Base-by-base conservation (phyloP, 805 yeast species). In the Candida mattraensis region DNA sequence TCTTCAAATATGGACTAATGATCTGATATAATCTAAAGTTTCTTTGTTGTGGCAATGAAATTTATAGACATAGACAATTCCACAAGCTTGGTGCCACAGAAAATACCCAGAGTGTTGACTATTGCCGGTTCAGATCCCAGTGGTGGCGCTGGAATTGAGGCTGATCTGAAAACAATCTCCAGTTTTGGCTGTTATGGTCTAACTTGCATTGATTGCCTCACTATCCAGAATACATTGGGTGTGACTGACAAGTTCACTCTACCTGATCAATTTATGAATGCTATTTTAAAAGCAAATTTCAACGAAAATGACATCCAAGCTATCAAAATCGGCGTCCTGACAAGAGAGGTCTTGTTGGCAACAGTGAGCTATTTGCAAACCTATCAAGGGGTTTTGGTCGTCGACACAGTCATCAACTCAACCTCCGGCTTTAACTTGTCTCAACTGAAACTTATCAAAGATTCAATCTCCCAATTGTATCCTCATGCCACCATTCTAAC, bases 81-180 rank as follows among this genome's bases (percentile, higher is more conserved):
- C 21, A n/a, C 25, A 6, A 19, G n/a, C 12, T 15, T 32, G 9
- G 14, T 10, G 19, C 35, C 37, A 5, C 12, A 19, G 18, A 10
- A 9, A 4, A 33, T 15, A 2, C 67, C 70, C 3, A 62, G 64
- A 1, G 74, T 73, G 1, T 47, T 73, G 37, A 67, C 73, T 0
- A 60, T 72, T 28, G 87, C 87, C 2, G 95, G 95, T 0, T 81
- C 91, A 0, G 96, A 87, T 55, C 74, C 80, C 28, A 81, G 91
- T 8, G 96, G 95, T 3, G 95, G 95, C 3, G 95, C 96, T 2
- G 96, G 96, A 3, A 79, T 87, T 32, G 95, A 87, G 57, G 95
- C 95, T 1, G 96, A 87, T 55, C 55, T 87, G 24, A 87, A 87
- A 61, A 79, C 95, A 0, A 73, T 87, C 36, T 69, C 83, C 3